Evolutionary conservation across 768 basidiomycete species (phyloP).

Genomic region (Amanita rimosa): DNA sequence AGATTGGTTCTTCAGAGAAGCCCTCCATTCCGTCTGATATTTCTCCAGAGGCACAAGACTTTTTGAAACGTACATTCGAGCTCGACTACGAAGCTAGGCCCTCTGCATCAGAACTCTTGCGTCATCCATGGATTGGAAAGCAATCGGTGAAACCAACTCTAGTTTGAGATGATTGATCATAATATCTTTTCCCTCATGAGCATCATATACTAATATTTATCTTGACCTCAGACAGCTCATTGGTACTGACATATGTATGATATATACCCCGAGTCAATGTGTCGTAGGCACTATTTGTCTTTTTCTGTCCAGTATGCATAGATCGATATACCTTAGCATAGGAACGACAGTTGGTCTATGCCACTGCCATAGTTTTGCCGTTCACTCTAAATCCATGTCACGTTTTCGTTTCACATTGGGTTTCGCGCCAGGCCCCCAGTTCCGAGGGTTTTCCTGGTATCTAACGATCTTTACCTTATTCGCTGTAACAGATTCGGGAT

Average conservation of each 20-base stretch:
- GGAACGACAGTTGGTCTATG: not conserved
- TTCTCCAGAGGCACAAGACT: constrained; percentile 77
- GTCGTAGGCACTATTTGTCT: not conserved
- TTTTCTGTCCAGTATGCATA: not conserved
- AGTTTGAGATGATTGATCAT: not conserved
- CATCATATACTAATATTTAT: constrained; percentile 5
- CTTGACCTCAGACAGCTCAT: not conserved
- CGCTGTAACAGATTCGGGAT: constrained; percentile 52
- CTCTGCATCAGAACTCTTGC: constrained; percentile 63
- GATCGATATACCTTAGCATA: not conserved
- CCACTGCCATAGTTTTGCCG: not conserved
- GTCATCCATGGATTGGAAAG: constrained; percentile 60
- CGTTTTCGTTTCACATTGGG: constrained; percentile 39
- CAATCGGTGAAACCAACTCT: constrained; percentile 13
- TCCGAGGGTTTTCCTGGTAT: constrained; percentile 86
- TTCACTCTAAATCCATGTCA: constrained; percentile 10
- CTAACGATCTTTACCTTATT: constrained; percentile 70
- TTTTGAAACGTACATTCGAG: constrained; percentile 80
- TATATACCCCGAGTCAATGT: not conserved
- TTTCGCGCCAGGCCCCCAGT: constrained; percentile 86
- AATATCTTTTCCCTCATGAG: constrained; percentile 3
- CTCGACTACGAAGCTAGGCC: constrained; percentile 74
- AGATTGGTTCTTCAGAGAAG: constrained; percentile 89
- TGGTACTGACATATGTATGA: constrained; percentile 1
- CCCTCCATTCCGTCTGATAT: constrained; percentile 90